Percentiles rank a stretch among this genome's conserved stretches.
Evolutionary conservation across 495 filamentous ascomycete genomes (phyloP).

Genomic region (Evernia prunastri): DNA sequence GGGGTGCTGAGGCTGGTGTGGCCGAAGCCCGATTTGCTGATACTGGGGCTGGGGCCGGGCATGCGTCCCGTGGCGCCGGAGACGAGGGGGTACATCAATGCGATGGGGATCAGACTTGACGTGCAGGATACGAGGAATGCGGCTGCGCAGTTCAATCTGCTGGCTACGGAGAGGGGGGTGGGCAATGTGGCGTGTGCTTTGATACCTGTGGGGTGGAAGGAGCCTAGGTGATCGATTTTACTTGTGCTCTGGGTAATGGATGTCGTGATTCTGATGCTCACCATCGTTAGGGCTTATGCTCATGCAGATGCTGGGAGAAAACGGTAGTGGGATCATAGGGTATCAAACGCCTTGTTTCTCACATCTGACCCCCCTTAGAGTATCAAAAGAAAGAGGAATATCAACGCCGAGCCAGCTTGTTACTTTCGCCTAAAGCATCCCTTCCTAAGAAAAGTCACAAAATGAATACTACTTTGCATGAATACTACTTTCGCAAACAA

Average conservation of each 20-base stretch:
- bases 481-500: background rate
- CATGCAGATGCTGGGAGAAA: background rate
- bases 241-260: background rate
- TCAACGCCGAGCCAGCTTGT: background rate
- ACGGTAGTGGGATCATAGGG: background rate
- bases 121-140: constrained; percentile 91
- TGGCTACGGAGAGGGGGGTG: constrained; percentile 77
- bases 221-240: constrained; percentile 28
- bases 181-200: constrained; percentile 79
- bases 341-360: background rate
- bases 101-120: constrained; percentile 78
- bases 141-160: constrained; percentile 80
- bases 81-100: constrained; percentile 62
- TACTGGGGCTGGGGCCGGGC: constrained; percentile 73
- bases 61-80: constrained; percentile 71
- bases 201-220: constrained; percentile 79
- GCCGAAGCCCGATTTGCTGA: constrained; percentile 87
- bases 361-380: background rate
- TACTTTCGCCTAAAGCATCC: background rate
- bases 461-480: background rate
- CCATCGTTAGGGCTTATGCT: background rate
- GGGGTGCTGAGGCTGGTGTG: constrained; percentile 72
- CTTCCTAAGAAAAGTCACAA: background rate
- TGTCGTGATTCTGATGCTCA: background rate
- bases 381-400: background rate